Conservation (phyloP, 1,139 yeast species). For the Candida pseudoviswanathii region DNA sequence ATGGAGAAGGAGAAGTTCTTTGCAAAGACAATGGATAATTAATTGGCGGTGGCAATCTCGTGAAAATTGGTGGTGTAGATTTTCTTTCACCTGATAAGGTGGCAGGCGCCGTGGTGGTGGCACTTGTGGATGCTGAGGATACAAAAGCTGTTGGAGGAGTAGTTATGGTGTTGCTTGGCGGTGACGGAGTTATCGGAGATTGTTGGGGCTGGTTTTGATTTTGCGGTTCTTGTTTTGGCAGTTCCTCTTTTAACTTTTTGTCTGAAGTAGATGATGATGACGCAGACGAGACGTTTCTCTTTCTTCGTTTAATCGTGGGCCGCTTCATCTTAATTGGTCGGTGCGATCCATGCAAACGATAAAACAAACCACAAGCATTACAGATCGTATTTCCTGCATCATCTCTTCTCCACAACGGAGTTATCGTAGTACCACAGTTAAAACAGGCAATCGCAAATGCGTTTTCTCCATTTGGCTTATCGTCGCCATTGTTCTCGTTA, state of each 20-base stretch:
- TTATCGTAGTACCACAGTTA: conserved; percentile 81
- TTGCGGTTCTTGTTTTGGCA: background rate
- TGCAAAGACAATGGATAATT: conserved; percentile 5
- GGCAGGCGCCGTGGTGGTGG: background rate
- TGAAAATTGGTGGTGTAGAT: background rate
- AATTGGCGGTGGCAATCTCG: conserved; percentile 1
- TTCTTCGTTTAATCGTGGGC: conserved; percentile 72
- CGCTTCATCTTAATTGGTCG: conserved; percentile 79
- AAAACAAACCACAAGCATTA: conserved; percentile 86
- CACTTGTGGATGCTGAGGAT: background rate
- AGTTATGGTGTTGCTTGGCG: conserved; percentile 3
- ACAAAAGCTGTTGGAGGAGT: background rate
- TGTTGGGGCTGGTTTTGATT: background rate
- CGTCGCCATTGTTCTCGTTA: background rate
- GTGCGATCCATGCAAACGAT: conserved; percentile 73
- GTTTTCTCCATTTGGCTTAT: conserved; percentile 23
- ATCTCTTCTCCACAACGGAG: conserved; percentile 88
- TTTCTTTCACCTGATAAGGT: background rate
- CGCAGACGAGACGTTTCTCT: conserved; percentile 38
- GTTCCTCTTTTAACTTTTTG: conserved; percentile 14
- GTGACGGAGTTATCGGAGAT: conserved; percentile 4
- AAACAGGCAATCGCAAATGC: conserved; percentile 72
- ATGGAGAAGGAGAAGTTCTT: conserved; percentile 6
- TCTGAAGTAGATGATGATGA: conserved; percentile 5
- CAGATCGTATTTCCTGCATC: conserved; percentile 81